Conservation (phyloP, 352 stramenopile species). For the Phytophthora sansomeana region DNA sequence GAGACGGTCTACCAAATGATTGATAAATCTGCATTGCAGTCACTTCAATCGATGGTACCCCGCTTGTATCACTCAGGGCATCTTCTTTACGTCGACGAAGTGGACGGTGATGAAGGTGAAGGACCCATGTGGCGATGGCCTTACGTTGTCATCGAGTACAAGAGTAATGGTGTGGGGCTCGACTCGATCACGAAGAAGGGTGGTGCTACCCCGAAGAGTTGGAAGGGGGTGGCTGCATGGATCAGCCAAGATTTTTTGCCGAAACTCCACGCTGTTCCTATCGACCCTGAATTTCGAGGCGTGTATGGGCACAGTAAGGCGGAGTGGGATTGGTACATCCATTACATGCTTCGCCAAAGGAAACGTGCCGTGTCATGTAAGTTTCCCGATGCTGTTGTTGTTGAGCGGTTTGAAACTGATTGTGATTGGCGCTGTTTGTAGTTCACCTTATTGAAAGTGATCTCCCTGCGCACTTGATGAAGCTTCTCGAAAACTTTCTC, state of each 20-base stretch:
- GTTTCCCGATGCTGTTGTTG: constrained; percentile 19
- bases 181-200: constrained; percentile 59
- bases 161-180: constrained; percentile 58
- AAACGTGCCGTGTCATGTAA: constrained; percentile 75
- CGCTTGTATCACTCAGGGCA: constrained; percentile 61
- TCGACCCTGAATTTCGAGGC: constrained; percentile 52
- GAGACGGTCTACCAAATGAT: constrained; percentile 68
- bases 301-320: constrained; percentile 72
- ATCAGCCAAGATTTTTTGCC: constrained; percentile 70
- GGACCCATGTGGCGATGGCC: constrained; percentile 85
- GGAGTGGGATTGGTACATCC: constrained; percentile 82
- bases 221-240: constrained; percentile 64
- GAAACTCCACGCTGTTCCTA: constrained; percentile 61
- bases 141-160: constrained; percentile 82
- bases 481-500: constrained; percentile 68
- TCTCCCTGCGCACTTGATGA: constrained; percentile 69
- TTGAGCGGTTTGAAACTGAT: background rate
- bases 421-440: constrained; percentile 34
- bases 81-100: constrained; percentile 64
- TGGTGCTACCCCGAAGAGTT: constrained; percentile 55
- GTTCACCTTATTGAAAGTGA: constrained; percentile 65
- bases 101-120: constrained; percentile 74
- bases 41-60: constrained; percentile 52
- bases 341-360: constrained; percentile 80
- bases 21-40: constrained; percentile 17